Base-by-base conservation (phyloP, 2,329 filamentous ascomycete genomes). In the Fusarium continuum region DNA sequence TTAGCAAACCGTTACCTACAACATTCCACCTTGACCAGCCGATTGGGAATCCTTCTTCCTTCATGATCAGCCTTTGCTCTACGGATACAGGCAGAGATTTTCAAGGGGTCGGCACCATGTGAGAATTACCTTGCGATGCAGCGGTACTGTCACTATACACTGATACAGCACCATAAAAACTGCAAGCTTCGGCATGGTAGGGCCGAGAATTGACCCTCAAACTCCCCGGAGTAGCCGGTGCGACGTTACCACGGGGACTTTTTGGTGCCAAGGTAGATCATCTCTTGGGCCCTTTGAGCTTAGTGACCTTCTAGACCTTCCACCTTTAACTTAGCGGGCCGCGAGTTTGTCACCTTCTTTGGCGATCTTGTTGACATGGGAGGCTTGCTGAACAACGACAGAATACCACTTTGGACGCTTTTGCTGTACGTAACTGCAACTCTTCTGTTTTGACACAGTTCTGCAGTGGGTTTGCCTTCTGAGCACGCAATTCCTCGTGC, bases 401-500 rank as follows among this genome's bases (percentile, higher is more conserved):
- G 20, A 39, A 50, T 57, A 51, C 55, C n/a, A 58, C 45, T 23
- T 29, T 10, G 10, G 25, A 48, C 20, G 32, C 32, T 26, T 36
- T 63, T 11, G 14, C 40, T 34, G 55, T 64, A 61, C 61, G 35
- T 64, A 62, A 55, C 56, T 62, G 32, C 23, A 63, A 47, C 45
- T 44, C 35, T 26, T n/a, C n/a, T n/a, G n/a, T n/a, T n/a, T 29
- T 38, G 32, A 59, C 28, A 29, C 19, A n/a, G n/a, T 25, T 28
- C n/a, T 6, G 26, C 16, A 50, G 68, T 70, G 64, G 53, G 45
- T 65, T 61, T 52, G 61, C 59, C 56, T n/a, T 58, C 48, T 65
- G 68, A 70, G 68, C 68, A 70, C 68, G 68, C 68, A 70, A 70
- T 70, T 54, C 54, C 68, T 64, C 60, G 67, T 69, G 68, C 63